Evolutionary conservation across 495 filamentous ascomycete genomes (phyloP).

Genomic region (Penicillium longicatenatum): DNA sequence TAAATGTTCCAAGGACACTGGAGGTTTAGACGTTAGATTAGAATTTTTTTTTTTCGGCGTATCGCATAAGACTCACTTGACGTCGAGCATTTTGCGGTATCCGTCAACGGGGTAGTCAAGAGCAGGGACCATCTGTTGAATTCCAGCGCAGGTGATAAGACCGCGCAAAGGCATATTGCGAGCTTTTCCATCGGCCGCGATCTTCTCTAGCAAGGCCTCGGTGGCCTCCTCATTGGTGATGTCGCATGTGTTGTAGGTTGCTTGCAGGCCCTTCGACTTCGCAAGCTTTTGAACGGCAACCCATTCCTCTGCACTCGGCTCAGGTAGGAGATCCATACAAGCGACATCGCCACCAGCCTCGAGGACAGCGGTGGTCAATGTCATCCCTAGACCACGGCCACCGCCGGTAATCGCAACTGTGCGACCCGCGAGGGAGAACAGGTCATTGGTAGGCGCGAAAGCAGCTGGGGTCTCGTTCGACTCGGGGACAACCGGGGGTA

Average conservation of each 20-base stretch:
- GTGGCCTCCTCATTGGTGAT: constrained; percentile 53
- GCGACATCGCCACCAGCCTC: constrained; percentile 68
- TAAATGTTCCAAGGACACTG: constrained; percentile 66
- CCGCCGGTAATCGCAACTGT: constrained; percentile 74
- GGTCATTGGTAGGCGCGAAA: constrained; percentile 23
- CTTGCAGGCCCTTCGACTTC: constrained; percentile 46
- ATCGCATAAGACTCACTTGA: constrained; percentile 47
- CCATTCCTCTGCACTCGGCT: constrained; percentile 44
- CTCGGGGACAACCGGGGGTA: constrained; percentile 22
- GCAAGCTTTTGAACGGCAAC: constrained; percentile 48
- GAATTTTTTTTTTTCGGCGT: background rate
- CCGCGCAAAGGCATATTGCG: constrained; percentile 60
- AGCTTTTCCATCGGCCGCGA: constrained; percentile 52
- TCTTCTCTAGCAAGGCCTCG: constrained; percentile 26
- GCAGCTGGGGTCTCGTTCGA: constrained; percentile 28
- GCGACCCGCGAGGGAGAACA: constrained; percentile 58
- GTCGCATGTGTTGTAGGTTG: constrained; percentile 56
- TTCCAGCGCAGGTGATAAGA: constrained; percentile 81
- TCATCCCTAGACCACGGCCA: constrained; percentile 65
- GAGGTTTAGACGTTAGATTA: background rate
- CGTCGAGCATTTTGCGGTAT: constrained; percentile 63
- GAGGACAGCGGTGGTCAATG: constrained; percentile 61
- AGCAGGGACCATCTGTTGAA: constrained; percentile 64
- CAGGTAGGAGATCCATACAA: constrained; percentile 63
- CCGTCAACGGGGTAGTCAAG: constrained; percentile 66